Percentiles rank a stretch among this genome's conserved stretches.
Evolutionary conservation across 306 rosid species (phyloP).

Genomic region (Luffa acutangula): DNA sequence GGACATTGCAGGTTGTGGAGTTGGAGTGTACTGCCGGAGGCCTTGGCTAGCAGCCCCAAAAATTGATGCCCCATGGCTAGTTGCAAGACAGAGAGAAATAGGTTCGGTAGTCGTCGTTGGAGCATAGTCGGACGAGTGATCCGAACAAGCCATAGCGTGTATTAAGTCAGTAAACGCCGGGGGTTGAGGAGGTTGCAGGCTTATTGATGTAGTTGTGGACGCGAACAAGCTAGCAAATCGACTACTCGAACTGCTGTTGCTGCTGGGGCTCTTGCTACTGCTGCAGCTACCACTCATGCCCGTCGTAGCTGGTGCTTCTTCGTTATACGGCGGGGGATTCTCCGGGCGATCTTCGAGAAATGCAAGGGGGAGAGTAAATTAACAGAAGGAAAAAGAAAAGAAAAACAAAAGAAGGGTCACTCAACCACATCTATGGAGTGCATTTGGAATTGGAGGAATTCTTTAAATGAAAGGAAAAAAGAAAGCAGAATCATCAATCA

Average conservation of each 20-base stretch:
- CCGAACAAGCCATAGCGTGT: constrained; percentile 39
- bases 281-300: constrained; percentile 37
- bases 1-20: constrained; percentile 67
- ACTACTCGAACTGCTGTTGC: constrained; percentile 47
- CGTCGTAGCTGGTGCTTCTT: constrained; percentile 30
- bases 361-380: constrained; percentile 1
- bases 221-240: constrained; percentile 75
- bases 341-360: constrained; percentile 31
- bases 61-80: constrained; percentile 45
- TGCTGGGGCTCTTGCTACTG: constrained; percentile 41
- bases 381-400: constrained; percentile 15
- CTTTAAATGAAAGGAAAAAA: background rate
- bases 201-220: constrained; percentile 46
- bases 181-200: constrained; percentile 42
- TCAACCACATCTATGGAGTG: background rate
- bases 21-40: constrained; percentile 38
- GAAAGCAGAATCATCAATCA: background rate
- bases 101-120: constrained; percentile 48
- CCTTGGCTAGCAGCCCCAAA: constrained; percentile 59
- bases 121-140: constrained; percentile 30
- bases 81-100: constrained; percentile 73
- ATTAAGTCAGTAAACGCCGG: constrained; percentile 49
- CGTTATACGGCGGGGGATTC: constrained; percentile 28
- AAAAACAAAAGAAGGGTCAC: background rate
- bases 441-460: background rate